Evolutionary conservation across 176 grass and related monocot species (phyloP), one percentile per base, ranked within the genome.

Genomic region (Carex myosuroides): DNA sequence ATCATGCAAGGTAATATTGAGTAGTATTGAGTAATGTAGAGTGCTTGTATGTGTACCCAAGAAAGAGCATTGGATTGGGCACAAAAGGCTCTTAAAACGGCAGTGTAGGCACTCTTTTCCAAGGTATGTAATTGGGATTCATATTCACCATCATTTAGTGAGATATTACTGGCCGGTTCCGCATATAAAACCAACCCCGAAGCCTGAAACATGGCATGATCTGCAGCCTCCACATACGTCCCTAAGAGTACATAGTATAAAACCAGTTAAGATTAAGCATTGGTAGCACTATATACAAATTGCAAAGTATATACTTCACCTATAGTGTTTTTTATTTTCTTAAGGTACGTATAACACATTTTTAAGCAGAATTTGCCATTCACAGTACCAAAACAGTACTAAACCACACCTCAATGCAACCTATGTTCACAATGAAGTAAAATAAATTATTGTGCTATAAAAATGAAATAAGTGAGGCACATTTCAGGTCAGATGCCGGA

Each of bases 41-140:
- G 75, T 6, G 26, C 4, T 60, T 5, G 46, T 13, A 79, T n/a
- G 87, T 35, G 22, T 94, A 94, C 91, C 91, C 62, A 84, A 87
- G 88, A 92, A 86, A 92, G 88, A 33, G 63, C 86, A 62, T 87
- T 57, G 73, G 86, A 89, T 87, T 89, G 74, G 71, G 86, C 89
- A 90, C 29, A 84, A 66, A 90, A 97, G 48, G 85, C 86, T 90
- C 90, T 91, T 79, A 97, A 90, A 67, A 94, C 91, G 79, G 56
- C 69, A 69, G 67, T 41, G 86, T 94, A 97, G 39, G 91, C 94
- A 85, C 83, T 83, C 57, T 78, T 69, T 85, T 90, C 88, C 74
- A 90, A 90, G 86, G 84, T 81, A 77, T 97, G 94, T 80, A 90
- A 65, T 56, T 90, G 91, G 72, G 91, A 88, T 81, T 83, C 70